Percentiles rank a stretch among this genome's conserved stretches.
These are phyloP conservation scores for Paradendryphiella salina DNA, from an alignment of 2,329 filamentous ascomycete species.

Conservation along the genomic window DNA sequence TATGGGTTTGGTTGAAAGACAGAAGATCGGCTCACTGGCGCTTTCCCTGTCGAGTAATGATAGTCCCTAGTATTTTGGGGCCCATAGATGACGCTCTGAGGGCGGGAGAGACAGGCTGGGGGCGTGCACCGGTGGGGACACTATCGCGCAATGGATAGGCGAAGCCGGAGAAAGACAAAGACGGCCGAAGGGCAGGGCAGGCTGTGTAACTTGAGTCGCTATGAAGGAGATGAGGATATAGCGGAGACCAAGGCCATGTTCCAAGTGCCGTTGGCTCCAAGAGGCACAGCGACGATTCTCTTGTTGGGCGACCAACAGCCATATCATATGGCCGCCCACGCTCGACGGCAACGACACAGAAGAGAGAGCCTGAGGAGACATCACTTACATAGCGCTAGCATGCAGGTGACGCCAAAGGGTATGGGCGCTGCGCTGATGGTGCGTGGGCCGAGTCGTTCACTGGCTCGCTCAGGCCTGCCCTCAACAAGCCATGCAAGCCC, in stretches of 20 bases:
- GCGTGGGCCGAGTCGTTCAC: constrained; percentile 6
- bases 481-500: constrained; percentile 10
- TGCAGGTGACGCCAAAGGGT: constrained; percentile 11
- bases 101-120: constrained; percentile 18
- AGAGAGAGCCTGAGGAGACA: neutral
- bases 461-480: constrained; percentile 2
- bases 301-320: too few species aligned
- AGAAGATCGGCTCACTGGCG: constrained; percentile 19
- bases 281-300: too few species aligned
- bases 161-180: neutral
- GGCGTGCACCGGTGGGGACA: constrained; percentile 16
- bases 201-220: too few species aligned
- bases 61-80: constrained; percentile 21
- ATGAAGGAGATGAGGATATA: neutral
- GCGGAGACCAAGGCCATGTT: too few species aligned
- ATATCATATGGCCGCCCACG: too few species aligned
- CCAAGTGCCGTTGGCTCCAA: too few species aligned
- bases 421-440: constrained; percentile 7
- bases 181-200: too few species aligned
- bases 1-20: constrained; percentile 24
- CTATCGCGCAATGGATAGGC: constrained; percentile 8
- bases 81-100: constrained; percentile 22
- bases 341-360: neutral
- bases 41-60: constrained; percentile 19
- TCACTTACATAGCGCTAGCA: constrained; percentile 16